Conservation (phyloP, 805 yeast genomes). For the Yueomyces sinensis region DNA sequence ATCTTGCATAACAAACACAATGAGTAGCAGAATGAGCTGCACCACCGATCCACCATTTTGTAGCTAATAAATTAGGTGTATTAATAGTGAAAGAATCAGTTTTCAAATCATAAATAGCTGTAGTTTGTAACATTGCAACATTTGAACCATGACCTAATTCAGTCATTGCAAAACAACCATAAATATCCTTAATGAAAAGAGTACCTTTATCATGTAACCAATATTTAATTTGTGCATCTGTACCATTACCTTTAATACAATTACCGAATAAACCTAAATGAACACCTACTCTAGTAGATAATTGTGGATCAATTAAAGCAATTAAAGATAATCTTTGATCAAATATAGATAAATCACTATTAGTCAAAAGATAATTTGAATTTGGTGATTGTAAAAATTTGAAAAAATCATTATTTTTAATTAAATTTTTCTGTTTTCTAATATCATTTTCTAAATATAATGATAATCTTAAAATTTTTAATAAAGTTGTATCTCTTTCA, state of each 20-base stretch:
- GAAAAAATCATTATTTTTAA: conserved; percentile 14
- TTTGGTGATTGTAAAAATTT: conserved; percentile 13
- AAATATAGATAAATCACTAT: conserved; percentile 26
- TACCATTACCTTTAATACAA: conserved; percentile 79
- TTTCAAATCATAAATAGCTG: conserved; percentile 60
- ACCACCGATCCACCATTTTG: conserved; percentile 99
- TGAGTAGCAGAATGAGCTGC: conserved; percentile 93
- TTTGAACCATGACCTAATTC: conserved; percentile 90
- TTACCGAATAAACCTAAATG: conserved; percentile 76
- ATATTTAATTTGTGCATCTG: conserved; percentile 67
- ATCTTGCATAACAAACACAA: conserved; percentile 71
- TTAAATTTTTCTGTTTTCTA: conserved; percentile 13
- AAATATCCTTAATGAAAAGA: conserved; percentile 41
- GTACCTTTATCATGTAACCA: conserved; percentile 72
- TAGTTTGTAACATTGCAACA: conserved; percentile 88
- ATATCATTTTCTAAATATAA: conserved; percentile 40
- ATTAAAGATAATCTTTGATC: conserved; percentile 46
- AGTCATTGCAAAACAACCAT: conserved; percentile 90
- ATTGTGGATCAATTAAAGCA: conserved; percentile 62
- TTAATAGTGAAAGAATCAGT: conserved; percentile 60
- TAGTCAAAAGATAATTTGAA: conserved; percentile 8
- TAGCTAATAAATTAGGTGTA: conserved; percentile 86
- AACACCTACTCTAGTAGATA: conserved; percentile 74
- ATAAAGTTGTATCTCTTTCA: conserved; percentile 47
- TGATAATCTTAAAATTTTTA: conserved; percentile 48